Evolutionary conservation across 768 basidiomycete species (phyloP), one percentile per base, ranked within the genome.

Genomic region (Boletus rufocinnamomeus): DNA sequence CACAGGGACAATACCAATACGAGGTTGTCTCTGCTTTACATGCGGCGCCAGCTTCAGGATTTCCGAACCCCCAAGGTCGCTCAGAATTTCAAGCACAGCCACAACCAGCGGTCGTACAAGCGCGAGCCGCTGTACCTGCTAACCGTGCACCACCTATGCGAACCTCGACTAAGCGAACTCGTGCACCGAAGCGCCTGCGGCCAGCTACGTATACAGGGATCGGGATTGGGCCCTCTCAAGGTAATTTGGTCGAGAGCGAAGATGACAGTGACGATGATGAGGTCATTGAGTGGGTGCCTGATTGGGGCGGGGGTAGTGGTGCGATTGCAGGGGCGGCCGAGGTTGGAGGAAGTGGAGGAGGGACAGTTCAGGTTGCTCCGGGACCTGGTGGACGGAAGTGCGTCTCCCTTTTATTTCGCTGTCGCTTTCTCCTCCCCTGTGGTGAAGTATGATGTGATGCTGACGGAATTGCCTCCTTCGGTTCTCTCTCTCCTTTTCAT

Each of bases 211-310:
- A 62, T 16, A 21, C 48, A 6, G 57, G 51, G 4, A 8, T 30
- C 21, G 23, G 37, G 11, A 51, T 45, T 1, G 48, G 52, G 5
- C 21, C 51, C 10, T 23, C 54, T 45, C 56, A 55, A 46, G 30
- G 44, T 14, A 54, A 60, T 37, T 7, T 58, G 13, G 49, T 25
- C 9, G 62, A 66, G n/a, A 72, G 72, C 23, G 72, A 72, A 2
- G 66, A 67, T 23, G 72, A 73, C 2, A 74, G 69, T 10, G 72
- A 72, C 0, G 71, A 72, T 1, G 72, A 74, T 1, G 72, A 73
- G 2, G 47, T 66, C 23, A 28, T 53, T 23, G 71, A 72, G 25
- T 68, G 62, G 65, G 50, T 59, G 7, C 58, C 55, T 59, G 66
- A 66, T 14, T 27, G 44, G 34, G 55, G 57, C 38, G 51, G 48